A percentile compares a stretch with the other conserved stretches of the same genome.
These are phyloP conservation scores for Lobosporangium transversale DNA, from an alignment of 192 early-diverging fungal species.

Conservation along the genomic window DNA sequence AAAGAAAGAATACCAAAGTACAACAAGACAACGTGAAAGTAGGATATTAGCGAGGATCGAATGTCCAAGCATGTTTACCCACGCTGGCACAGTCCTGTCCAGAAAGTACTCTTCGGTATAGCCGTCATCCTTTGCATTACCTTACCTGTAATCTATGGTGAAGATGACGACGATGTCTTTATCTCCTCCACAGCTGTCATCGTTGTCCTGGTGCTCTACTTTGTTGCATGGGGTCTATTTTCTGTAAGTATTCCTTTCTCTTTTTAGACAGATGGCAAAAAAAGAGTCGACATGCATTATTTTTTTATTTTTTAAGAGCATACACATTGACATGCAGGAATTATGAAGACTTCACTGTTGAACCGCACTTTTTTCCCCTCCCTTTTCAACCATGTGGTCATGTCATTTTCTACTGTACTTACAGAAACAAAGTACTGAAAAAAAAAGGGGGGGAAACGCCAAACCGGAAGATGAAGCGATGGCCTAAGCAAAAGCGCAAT, in stretches of 20 bases:
- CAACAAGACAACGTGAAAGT: too few species aligned
- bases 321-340: background rate
- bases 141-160: conserved; percentile 27
- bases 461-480: too few species aligned
- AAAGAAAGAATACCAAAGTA: too few species aligned
- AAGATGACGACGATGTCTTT: background rate
- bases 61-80: conserved; percentile 48
- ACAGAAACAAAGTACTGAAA: too few species aligned
- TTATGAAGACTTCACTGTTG: too few species aligned
- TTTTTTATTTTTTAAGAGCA: background rate
- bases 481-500: too few species aligned
- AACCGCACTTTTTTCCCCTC: too few species aligned
- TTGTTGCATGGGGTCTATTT: conserved; percentile 23
- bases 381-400: too few species aligned
- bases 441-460: too few species aligned
- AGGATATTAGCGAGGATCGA: too few species aligned
- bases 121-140: conserved; percentile 36
- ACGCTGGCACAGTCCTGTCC: conserved; percentile 26
- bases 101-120: conserved; percentile 24
- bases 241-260: conserved; percentile 21
- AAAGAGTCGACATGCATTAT: background rate
- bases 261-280: background rate
- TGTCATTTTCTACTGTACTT: too few species aligned
- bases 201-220: conserved; percentile 24
- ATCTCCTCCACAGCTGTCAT: conserved; percentile 32